phyloP scores from a whole-genome alignment of 352 stramenopile species.

The Phytophthora pistaciae region DNA sequence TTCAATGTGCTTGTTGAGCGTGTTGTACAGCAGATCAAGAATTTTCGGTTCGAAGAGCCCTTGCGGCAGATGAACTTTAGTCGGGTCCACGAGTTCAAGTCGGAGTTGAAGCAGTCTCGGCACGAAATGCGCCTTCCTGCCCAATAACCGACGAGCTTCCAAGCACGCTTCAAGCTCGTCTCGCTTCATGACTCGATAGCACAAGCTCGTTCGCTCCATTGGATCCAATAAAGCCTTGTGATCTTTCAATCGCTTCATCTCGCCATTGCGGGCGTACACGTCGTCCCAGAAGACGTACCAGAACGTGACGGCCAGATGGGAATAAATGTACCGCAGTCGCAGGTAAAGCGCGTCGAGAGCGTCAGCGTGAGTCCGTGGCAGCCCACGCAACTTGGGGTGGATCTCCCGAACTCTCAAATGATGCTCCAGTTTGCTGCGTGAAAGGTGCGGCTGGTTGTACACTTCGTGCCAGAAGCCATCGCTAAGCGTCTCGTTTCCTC shows the following conservation, averaged over 20 bases:
- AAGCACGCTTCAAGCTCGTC: conserved; percentile 34
- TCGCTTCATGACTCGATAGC: conserved; percentile 41
- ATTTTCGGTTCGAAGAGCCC: neutral
- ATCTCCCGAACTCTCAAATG: conserved; percentile 6
- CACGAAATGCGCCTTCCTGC: conserved; percentile 6
- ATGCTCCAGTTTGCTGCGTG: conserved; percentile 23
- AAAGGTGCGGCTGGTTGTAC: conserved; percentile 39
- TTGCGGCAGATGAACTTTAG: conserved; percentile 4
- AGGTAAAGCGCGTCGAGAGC: conserved; percentile 12
- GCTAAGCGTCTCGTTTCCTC: conserved; percentile 32
- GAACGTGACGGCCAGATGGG: conserved; percentile 30
- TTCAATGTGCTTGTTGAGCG: conserved; percentile 3
- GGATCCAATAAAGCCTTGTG: conserved; percentile 25
- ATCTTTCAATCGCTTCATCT: conserved; percentile 28
- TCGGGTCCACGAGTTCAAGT: conserved; percentile 5
- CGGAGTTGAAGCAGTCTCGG: neutral
- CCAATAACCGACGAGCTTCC: conserved; percentile 12
- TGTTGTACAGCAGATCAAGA: conserved; percentile 5
- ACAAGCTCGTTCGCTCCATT: conserved; percentile 23
- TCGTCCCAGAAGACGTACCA: conserved; percentile 60
- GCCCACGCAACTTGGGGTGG: conserved; percentile 4
- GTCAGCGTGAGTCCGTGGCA: neutral
- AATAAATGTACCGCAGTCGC: conserved; percentile 27
- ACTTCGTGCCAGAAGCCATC: conserved; percentile 52
- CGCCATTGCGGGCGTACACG: conserved; percentile 37